phyloP scores from a whole-genome alignment of 129 eudicot species.

The Flaveria linearis region DNA sequence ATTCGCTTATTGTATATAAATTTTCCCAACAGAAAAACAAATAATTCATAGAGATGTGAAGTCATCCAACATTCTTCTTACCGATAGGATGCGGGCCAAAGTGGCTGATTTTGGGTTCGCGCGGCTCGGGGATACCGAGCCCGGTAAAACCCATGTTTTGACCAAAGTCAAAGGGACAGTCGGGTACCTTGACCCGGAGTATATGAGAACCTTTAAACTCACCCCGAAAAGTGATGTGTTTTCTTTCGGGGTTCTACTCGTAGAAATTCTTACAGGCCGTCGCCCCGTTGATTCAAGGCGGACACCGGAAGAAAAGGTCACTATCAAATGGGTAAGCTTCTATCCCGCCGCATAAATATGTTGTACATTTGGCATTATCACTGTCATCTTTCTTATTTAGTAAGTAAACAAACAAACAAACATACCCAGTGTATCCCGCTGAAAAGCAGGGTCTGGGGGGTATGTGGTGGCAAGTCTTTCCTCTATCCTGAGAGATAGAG shows the following conservation, averaged over 20 bases:
- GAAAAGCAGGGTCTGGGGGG: too few relatives aligned
- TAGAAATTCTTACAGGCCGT: constrained; percentile 90
- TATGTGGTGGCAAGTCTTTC: too few relatives aligned
- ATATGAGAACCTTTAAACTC: constrained; percentile 88
- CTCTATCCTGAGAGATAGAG: too few relatives aligned
- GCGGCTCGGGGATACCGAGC: constrained; percentile 56
- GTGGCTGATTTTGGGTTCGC: constrained; percentile 98
- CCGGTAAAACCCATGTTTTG: constrained; percentile 64
- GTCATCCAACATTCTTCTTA: constrained; percentile 89
- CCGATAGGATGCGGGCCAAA: constrained; percentile 76
- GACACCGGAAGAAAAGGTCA: constrained; percentile 63
- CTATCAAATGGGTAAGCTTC: constrained; percentile 84
- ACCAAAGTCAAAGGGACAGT: constrained; percentile 93
- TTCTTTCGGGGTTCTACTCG: constrained; percentile 79
- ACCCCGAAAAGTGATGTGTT: constrained; percentile 90
- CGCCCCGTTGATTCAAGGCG: constrained; percentile 80
- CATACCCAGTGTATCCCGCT: too few relatives aligned
- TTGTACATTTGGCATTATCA: not conserved
- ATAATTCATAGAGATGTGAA: constrained; percentile 93
- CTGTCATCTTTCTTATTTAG: not conserved
- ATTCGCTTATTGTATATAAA: not conserved
- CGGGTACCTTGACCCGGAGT: constrained; percentile 98
- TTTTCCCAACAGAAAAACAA: constrained; percentile 68
- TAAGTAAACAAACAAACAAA: too few relatives aligned
- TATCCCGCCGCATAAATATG: constrained; percentile 2